Percentiles rank a stretch among this genome's conserved stretches.
Conservation (phyloP, 495 filamentous ascomycete genomes). For the Margaritispora aquatica region DNA sequence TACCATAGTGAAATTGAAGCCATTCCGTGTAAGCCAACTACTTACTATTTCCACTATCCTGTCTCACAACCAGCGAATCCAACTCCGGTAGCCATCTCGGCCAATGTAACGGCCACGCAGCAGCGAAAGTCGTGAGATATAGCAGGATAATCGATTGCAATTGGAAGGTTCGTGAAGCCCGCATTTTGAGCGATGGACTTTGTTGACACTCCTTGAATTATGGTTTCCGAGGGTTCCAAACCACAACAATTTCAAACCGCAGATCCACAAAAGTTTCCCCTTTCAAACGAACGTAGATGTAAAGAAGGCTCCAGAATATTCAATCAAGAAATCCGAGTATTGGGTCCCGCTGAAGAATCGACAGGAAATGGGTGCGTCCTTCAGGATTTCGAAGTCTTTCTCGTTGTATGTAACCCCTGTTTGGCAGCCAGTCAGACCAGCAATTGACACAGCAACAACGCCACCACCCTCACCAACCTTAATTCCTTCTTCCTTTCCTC, state of each 20-base stretch:
- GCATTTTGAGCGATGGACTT: conserved; percentile 17
- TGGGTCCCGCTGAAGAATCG: background rate
- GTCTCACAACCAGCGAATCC: conserved; percentile 28
- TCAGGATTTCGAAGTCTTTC: background rate
- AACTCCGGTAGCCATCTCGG: conserved; percentile 26
- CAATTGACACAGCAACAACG: conserved; percentile 14
- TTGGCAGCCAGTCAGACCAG: background rate
- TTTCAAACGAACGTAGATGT: background rate
- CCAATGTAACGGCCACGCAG: conserved; percentile 44
- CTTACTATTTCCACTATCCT: conserved; percentile 12
- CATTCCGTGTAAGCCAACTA: too few species aligned
- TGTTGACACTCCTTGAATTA: conserved; percentile 13
- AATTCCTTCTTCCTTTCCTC: background rate
- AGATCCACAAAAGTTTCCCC: background rate
- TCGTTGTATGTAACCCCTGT: conserved; percentile 3
- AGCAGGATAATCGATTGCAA: conserved; percentile 28
- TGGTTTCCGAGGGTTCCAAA: background rate
- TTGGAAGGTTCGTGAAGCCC: conserved; percentile 12
- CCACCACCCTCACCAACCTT: conserved; percentile 7
- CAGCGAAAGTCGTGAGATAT: conserved; percentile 39
- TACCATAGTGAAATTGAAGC: too few species aligned
- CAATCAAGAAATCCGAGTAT: background rate
- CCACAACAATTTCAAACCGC: background rate
- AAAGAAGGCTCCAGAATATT: background rate
- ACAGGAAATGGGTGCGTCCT: background rate